A percentile compares a stretch with the other conserved stretches of the same genome.
These are phyloP conservation scores for Primulina tabacum DNA, from an alignment of 257 asterid species.

Conservation along the genomic window DNA sequence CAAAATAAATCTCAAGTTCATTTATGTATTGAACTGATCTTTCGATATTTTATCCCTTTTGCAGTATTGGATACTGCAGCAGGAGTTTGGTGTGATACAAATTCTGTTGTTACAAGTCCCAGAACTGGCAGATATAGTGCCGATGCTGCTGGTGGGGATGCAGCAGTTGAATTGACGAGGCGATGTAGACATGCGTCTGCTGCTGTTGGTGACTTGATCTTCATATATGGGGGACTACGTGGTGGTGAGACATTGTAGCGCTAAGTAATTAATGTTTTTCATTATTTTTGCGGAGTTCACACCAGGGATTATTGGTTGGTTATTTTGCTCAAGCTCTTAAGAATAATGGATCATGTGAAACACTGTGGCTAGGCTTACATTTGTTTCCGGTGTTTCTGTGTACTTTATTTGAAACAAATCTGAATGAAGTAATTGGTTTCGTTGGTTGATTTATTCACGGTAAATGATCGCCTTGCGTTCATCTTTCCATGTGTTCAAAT, in stretches of 20 bases:
- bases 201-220: slow-evolving; percentile 95
- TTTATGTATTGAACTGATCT: slow-evolving; percentile 10
- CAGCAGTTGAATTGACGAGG: slow-evolving; percentile 94
- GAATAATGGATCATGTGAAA: neutral
- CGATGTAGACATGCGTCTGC: slow-evolving; percentile 99
- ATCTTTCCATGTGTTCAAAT: neutral
- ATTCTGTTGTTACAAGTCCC: slow-evolving; percentile 91
- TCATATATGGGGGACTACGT: slow-evolving; percentile 96
- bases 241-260: slow-evolving; percentile 70
- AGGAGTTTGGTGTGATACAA: slow-evolving; percentile 99
- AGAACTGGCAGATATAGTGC: slow-evolving; percentile 97
- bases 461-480: neutral
- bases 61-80: slow-evolving; percentile 98
- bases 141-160: slow-evolving; percentile 99
- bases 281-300: neutral
- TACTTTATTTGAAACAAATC: neutral
- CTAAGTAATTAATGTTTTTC: neutral
- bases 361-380: neutral
- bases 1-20: slow-evolving; percentile 1
- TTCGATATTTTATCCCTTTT: slow-evolving; percentile 19
- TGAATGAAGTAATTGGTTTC: neutral
- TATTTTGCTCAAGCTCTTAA: neutral
- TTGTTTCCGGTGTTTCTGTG: slow-evolving; percentile 1
- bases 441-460: neutral
- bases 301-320: neutral